Conservation (phyloP, 208 protist genomes). For the Balamuthia mandrillaris region DNA sequence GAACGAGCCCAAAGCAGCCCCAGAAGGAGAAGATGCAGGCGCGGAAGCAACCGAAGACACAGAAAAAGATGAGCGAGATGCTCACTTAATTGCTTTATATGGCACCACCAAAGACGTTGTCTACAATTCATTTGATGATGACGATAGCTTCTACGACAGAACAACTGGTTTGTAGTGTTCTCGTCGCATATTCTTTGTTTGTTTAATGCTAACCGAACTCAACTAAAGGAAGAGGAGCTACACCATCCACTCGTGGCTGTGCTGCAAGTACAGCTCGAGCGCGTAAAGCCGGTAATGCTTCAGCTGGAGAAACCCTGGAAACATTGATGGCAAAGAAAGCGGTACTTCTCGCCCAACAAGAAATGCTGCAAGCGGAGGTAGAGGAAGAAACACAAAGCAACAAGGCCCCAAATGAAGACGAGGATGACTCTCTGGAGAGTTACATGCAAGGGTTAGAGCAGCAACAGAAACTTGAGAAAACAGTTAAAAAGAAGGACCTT, state of each 20-base stretch:
- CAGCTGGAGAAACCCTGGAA: background rate
- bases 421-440: conserved; percentile 14
- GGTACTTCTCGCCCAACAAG: background rate
- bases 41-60: background rate
- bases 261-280: background rate
- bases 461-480: background rate
- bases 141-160: background rate
- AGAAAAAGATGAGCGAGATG: background rate
- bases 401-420: background rate
- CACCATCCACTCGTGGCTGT: too few species aligned
- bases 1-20: background rate
- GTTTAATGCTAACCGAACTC: background rate
- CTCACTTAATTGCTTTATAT: background rate
- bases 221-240: background rate
- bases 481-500: background rate
- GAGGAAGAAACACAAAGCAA: background rate
- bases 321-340: conserved; percentile 8
- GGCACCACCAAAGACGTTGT: background rate
- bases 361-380: background rate
- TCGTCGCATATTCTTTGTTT: background rate
- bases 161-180: background rate
- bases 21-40: background rate
- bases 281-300: background rate
- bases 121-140: background rate
- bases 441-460: background rate